phyloP scores from a whole-genome alignment of 169 alveolate genomes.

The Eimeria sp. region DNA sequence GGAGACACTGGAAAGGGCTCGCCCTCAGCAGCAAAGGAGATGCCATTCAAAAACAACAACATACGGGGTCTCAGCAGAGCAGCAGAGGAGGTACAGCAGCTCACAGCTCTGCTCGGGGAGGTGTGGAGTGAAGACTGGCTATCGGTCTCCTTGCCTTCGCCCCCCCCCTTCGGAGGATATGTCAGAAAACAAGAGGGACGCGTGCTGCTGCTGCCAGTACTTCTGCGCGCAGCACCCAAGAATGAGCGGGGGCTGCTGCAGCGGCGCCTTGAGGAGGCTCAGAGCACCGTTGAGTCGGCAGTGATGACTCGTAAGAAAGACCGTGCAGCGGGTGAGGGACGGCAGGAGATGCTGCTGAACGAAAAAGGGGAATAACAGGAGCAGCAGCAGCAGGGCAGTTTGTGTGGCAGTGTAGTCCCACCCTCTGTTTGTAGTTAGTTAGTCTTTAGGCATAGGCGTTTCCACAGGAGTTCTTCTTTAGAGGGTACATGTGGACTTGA shows the following conservation, averaged over 20 bases:
- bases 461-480: too few species aligned
- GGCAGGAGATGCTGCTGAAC: not conserved
- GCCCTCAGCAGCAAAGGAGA: not conserved
- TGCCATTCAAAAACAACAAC: not conserved
- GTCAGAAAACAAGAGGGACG: constrained; percentile 43
- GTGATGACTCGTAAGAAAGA: not conserved
- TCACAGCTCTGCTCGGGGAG: constrained; percentile 55
- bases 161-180: constrained; percentile 60
- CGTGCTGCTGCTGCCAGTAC: constrained; percentile 69
- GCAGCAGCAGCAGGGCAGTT: not conserved
- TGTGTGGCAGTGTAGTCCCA: not conserved
- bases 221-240: constrained; percentile 51
- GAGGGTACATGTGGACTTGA: too few species aligned
- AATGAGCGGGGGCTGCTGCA: constrained; percentile 54
- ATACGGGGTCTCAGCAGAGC: constrained; percentile 4
- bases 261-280: constrained; percentile 62
- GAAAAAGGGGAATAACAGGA: not conserved
- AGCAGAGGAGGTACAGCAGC: constrained; percentile 46
- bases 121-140: constrained; percentile 78
- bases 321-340: not conserved
- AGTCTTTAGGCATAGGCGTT: too few species aligned
- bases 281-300: not conserved
- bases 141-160: constrained; percentile 68
- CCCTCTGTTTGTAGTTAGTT: too few species aligned
- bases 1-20: constrained; percentile 3